Base-by-base conservation (phyloP, 2,329 filamentous ascomycete genomes). In the Xylaria multiplex region DNA sequence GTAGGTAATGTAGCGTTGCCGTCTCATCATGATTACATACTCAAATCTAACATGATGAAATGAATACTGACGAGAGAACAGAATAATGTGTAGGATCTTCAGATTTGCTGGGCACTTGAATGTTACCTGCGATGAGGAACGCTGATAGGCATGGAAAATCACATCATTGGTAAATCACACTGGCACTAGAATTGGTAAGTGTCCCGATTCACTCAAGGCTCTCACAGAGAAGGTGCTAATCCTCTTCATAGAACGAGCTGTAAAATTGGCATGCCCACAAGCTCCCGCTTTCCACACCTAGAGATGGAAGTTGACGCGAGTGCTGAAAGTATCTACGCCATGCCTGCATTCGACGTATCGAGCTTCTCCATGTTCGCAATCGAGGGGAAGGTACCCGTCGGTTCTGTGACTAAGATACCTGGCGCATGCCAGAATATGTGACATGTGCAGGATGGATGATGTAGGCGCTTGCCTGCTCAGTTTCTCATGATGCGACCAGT, bases 291-390 rank as follows among this genome's bases (percentile, higher is more conserved):
- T 45, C 42, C 19, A 1, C 16, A 2, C 16, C 16, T 6, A 35
- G 3, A 24, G 11, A 54, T 50, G 65, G 57, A 59, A 67, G 42
- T 27, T 27, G 42, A 37, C 53, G 13, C 27, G 14, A 19, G 32
- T 3, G 27, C 35, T 27, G 27, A 13, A 49, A 40, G 32, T 32
- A 35, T n/a, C 30, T 24, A 4, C 9, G n/a, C 11, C 45, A 37
- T 16, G 4, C 43, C 27, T 50, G 13, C 48, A 40, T 56, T 27
- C 4, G 6, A 37, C n/a, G 3, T 46, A 16, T 24, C 35, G 24
- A 6, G 11, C 32, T 42, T 45, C 40, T 46, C 37, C 30, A 13
- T 8, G 14, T 43, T 37, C 4, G 9, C 16, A 6, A 13, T 30
- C 9, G 32, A 46, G 22, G 9, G 32, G 63, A 54, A 62, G 35